phyloP scores from a whole-genome alignment of 352 stramenopile genomes.

The Globisporangium middletonii region DNA sequence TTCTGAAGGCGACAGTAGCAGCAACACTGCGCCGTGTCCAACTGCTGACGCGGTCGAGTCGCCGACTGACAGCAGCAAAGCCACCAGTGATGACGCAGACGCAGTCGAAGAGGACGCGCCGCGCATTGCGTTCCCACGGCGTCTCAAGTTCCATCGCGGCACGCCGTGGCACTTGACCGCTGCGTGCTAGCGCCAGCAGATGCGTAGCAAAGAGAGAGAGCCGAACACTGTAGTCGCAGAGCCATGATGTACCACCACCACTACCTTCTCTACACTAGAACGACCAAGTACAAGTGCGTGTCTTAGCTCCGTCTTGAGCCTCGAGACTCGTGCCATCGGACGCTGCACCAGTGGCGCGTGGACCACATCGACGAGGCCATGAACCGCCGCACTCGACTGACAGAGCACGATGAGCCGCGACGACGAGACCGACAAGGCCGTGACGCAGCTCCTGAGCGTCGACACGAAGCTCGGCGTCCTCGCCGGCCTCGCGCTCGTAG shows the following conservation, averaged over 20 bases:
- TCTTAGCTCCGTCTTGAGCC: no score
- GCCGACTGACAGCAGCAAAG: background rate
- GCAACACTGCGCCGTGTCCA: background rate
- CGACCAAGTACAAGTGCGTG: no score
- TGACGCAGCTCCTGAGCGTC: slow-evolving; percentile 28
- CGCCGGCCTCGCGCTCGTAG: slow-evolving; percentile 39
- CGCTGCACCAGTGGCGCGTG: no score
- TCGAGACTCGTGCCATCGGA: no score
- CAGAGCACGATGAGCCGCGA: slow-evolving; percentile 1
- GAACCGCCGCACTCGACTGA: no score
- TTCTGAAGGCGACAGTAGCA: background rate
- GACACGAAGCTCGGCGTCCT: slow-evolving; percentile 56
- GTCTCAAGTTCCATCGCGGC: slow-evolving; percentile 23
- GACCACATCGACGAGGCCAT: no score
- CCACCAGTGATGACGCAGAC: slow-evolving; percentile 10
- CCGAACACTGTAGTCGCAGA: no score
- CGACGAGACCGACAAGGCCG: slow-evolving; percentile 9
- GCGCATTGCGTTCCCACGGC: slow-evolving; percentile 22
- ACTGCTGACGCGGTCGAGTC: background rate
- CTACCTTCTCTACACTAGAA: no score
- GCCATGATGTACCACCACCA: no score
- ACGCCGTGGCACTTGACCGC: slow-evolving; percentile 4
- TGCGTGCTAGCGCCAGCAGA: background rate
- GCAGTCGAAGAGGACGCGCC: slow-evolving; percentile 17
- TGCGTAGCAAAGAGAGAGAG: background rate